These are phyloP conservation scores for Volutella citrinella DNA, from an alignment of 2,329 filamentous ascomycete genomes.

Conservation along the genomic window DNA sequence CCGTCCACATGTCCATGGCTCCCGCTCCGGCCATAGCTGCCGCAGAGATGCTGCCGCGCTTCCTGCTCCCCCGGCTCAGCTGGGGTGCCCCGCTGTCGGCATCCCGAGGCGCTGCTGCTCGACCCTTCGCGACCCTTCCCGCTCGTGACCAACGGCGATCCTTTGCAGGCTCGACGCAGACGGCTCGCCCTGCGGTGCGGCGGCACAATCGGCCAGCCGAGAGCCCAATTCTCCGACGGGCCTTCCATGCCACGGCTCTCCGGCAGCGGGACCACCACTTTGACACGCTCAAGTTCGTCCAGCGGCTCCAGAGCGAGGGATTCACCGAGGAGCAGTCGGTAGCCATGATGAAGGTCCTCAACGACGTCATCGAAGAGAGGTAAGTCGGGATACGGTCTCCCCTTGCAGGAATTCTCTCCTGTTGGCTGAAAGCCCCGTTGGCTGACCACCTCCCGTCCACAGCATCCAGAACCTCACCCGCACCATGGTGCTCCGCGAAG, in stretches of 20 bases:
- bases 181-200: conserved; percentile 10
- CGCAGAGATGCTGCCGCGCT: conserved; percentile 46
- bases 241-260: conserved; percentile 65
- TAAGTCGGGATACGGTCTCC: conserved; percentile 32
- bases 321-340: conserved; percentile 94
- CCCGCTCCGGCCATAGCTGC: conserved; percentile 22
- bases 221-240: conserved; percentile 32
- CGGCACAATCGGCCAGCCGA: conserved; percentile 6
- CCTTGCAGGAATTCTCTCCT: too few relatives aligned
- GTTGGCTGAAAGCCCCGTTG: too few relatives aligned
- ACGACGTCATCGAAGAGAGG: conserved; percentile 96
- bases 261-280: conserved; percentile 84
- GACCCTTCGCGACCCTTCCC: conserved; percentile 15
- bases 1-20: too few relatives aligned
- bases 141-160: conserved; percentile 15
- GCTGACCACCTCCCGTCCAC: neutral
- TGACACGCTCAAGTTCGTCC: conserved; percentile 96
- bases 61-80: conserved; percentile 54
- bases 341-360: conserved; percentile 97
- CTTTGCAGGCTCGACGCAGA: conserved; percentile 19
- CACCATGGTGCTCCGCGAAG: conserved; percentile 96
- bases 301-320: conserved; percentile 82
- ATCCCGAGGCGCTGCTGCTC: conserved; percentile 21
- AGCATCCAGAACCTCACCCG: conserved; percentile 95
- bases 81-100: conserved; percentile 38